These are phyloP conservation scores for Hypericum perforatum DNA, from an alignment of 345 rosid species.

Conservation along the genomic window DNA sequence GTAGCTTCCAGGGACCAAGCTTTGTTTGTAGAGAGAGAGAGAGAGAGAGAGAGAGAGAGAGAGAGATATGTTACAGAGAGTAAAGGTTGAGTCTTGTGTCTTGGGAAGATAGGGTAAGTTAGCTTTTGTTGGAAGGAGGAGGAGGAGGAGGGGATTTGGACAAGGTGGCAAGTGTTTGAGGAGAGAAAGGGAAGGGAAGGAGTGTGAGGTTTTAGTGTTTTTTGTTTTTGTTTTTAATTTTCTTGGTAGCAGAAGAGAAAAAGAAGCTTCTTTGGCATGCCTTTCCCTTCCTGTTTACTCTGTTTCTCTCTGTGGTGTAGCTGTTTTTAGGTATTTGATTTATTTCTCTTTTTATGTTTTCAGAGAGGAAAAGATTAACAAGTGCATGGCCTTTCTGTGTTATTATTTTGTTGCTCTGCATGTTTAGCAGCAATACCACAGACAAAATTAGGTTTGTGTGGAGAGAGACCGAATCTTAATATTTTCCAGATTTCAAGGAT, in stretches of 20 bases:
- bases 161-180: no score
- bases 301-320: neutral
- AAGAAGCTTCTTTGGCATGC: conserved; percentile 45
- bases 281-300: conserved; percentile 24
- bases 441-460: no score
- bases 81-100: no score
- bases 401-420: no score
- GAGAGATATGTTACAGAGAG: neutral
- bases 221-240: conserved; percentile 4
- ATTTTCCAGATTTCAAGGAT: no score
- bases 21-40: neutral
- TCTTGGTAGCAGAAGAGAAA: conserved; percentile 19
- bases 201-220: conserved; percentile 10
- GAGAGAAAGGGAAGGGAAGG: neutral
- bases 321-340: neutral
- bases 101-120: no score
- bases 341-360: neutral
- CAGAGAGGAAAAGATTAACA: no score
- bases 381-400: no score
- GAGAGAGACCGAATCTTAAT: no score
- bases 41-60: neutral
- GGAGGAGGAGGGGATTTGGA: no score
- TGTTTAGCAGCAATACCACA: no score
- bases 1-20: neutral
- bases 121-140: neutral